These are phyloP conservation scores for Amauroascus verrucosus DNA, from an alignment of 2,329 filamentous ascomycete genomes.

Conservation along the genomic window DNA sequence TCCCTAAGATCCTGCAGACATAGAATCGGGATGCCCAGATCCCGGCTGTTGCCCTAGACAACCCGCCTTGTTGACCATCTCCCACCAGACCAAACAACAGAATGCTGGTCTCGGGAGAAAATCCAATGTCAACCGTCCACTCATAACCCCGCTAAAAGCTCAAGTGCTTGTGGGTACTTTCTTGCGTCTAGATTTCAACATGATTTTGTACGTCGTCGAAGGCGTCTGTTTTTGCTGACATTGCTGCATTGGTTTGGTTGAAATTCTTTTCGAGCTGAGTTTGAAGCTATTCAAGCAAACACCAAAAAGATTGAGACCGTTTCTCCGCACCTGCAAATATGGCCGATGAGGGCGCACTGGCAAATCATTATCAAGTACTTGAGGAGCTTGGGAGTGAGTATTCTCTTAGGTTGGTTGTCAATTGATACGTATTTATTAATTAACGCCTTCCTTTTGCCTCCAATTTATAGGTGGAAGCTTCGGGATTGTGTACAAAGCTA, in stretches of 20 bases:
- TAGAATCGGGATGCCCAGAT: constrained; percentile 2
- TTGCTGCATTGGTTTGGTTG: not conserved
- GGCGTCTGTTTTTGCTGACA: not conserved
- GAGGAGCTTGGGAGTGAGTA: constrained; percentile 88
- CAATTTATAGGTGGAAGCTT: constrained; percentile 69
- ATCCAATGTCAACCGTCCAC: constrained; percentile 1
- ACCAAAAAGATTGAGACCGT: not conserved
- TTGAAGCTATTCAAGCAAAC: not conserved
- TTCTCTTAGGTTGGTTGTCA: constrained; percentile 6
- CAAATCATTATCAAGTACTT: constrained; percentile 82
- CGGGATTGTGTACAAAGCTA: constrained; percentile 92
- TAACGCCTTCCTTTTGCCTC: not conserved
- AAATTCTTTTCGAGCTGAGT: not conserved
- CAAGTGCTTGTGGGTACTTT: not conserved
- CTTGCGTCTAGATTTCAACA: constrained; percentile 5
- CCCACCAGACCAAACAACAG: not conserved
- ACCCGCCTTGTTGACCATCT: constrained; percentile 8
- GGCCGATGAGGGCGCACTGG: constrained; percentile 48
- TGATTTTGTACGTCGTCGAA: not conserved
- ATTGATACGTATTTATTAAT: not conserved
- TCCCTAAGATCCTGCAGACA: no score
- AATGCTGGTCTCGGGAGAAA: constrained; percentile 1
- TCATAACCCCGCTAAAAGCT: not conserved
- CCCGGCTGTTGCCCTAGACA: constrained; percentile 18
- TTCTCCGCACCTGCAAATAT: constrained; percentile 22